phyloP scores from a whole-genome alignment of 2,329 filamentous ascomycete genomes.

The Diaporthe amygdali region DNA sequence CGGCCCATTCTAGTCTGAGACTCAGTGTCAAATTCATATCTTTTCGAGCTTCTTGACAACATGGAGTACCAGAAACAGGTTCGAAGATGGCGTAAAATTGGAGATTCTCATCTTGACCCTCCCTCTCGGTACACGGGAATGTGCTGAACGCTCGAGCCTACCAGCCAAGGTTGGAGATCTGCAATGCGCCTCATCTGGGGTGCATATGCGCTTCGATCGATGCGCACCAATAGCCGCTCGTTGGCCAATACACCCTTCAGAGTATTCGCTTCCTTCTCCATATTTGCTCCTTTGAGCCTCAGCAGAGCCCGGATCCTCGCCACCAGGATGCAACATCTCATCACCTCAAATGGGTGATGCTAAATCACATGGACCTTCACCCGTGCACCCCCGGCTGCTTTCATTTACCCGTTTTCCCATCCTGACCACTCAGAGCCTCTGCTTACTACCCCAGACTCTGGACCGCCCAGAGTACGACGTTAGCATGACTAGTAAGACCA shows the following conservation, averaged over 20 bases:
- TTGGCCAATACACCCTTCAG: background rate
- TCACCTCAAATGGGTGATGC: background rate
- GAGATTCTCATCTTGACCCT: background rate
- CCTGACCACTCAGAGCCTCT: background rate
- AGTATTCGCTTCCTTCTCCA: background rate
- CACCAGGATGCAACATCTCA: conserved; percentile 8
- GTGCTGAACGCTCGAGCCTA: background rate
- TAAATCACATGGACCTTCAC: background rate
- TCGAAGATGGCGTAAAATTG: background rate
- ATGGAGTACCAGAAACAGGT: background rate
- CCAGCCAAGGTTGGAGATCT: conserved; percentile 6
- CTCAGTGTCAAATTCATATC: background rate
- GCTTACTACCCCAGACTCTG: background rate
- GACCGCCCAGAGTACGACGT: background rate
- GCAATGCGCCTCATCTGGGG: conserved; percentile 23
- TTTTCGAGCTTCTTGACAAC: background rate
- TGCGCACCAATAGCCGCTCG: conserved; percentile 23
- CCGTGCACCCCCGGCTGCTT: background rate
- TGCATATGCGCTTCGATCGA: conserved; percentile 18
- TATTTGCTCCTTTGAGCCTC: conserved; percentile 7
- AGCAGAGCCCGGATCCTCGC: conserved; percentile 1
- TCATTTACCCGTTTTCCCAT: background rate
- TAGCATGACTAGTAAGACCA: conserved; percentile 12
- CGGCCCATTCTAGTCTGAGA: background rate
- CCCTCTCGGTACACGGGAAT: conserved; percentile 14